A percentile compares a stretch with the other conserved stretches of the same genome.
Conservation (phyloP, 2,329 filamentous ascomycete genomes). For the Calonectria fujianensis region DNA sequence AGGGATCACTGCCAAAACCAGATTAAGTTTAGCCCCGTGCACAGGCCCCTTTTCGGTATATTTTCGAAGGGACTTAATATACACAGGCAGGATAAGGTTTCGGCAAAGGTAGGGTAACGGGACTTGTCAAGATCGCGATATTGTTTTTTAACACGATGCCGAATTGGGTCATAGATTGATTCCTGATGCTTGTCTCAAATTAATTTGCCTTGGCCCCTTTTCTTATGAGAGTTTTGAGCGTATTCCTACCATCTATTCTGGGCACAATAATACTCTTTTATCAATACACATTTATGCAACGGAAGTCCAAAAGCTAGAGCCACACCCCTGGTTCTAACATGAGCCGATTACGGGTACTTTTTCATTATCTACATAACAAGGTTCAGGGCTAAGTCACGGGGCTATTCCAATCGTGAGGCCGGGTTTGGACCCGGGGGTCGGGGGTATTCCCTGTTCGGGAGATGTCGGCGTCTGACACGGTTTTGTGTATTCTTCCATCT, state of each 20-base stretch:
- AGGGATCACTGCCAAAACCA: neutral
- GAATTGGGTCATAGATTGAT: conserved; percentile 6
- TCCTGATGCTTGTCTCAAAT: neutral
- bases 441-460: conserved; percentile 1
- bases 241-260: neutral
- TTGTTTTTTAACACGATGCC: conserved; percentile 8
- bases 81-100: conserved; percentile 6
- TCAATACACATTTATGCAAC: conserved; percentile 7
- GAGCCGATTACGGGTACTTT: conserved; percentile 4
- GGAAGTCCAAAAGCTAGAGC: conserved; percentile 3
- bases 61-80: conserved; percentile 8
- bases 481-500: too few species aligned
- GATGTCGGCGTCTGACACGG: neutral
- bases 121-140: conserved; percentile 6
- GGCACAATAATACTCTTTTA: conserved; percentile 4
- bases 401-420: conserved; percentile 3
- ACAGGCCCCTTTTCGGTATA: conserved; percentile 5
- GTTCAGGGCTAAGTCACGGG: neutral
- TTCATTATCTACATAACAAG: conserved; percentile 9
- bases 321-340: conserved; percentile 4
- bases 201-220: conserved; percentile 3
- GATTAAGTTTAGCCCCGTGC: conserved; percentile 6
- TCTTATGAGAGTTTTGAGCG: neutral
- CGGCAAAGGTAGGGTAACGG: neutral
- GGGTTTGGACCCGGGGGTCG: neutral